Percentiles rank a stretch among this genome's conserved stretches.
Evolutionary conservation across 2,329 filamentous ascomycete species (phyloP).

Genomic region (Colletotrichum spinosum): DNA sequence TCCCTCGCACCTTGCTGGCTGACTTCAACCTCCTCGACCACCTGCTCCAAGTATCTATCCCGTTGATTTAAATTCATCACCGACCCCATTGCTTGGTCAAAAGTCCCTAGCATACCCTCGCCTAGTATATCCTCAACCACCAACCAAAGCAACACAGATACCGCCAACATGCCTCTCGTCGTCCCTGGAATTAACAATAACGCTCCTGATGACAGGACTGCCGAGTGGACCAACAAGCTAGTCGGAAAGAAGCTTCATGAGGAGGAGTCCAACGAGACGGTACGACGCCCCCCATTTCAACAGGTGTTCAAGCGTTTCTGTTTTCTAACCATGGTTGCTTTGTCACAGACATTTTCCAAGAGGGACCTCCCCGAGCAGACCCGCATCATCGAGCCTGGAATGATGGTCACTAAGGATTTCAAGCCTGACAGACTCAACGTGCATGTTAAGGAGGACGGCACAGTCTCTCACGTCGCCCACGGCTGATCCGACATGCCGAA

Average conservation of each 20-base stretch:
- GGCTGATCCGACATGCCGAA: constrained; percentile 51
- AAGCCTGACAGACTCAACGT: constrained; percentile 67
- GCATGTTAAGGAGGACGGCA: constrained; percentile 69
- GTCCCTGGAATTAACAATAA: constrained; percentile 67
- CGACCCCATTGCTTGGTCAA: neutral
- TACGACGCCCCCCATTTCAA: constrained; percentile 45
- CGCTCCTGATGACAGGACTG: constrained; percentile 57
- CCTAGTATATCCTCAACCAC: neutral
- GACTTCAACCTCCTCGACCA: neutral
- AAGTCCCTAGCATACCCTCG: too few species aligned
- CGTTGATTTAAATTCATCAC: constrained; percentile 13
- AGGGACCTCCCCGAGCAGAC: constrained; percentile 67
- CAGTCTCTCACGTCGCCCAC: constrained; percentile 68
- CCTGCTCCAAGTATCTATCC: neutral
- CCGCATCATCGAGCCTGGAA: constrained; percentile 67
- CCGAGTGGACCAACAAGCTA: constrained; percentile 72
- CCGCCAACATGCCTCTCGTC: constrained; percentile 71
- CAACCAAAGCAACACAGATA: neutral
- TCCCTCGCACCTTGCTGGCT: constrained; percentile 7
- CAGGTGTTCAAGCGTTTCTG: neutral
- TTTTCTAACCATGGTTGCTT: neutral
- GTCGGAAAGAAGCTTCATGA: constrained; percentile 73
- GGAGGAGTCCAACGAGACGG: constrained; percentile 61
- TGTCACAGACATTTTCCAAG: constrained; percentile 68
- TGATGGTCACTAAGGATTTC: constrained; percentile 70